These are phyloP conservation scores for Phaeophleospora eucalypticola DNA, from an alignment of 2,329 filamentous ascomycete genomes.

Conservation along the genomic window DNA sequence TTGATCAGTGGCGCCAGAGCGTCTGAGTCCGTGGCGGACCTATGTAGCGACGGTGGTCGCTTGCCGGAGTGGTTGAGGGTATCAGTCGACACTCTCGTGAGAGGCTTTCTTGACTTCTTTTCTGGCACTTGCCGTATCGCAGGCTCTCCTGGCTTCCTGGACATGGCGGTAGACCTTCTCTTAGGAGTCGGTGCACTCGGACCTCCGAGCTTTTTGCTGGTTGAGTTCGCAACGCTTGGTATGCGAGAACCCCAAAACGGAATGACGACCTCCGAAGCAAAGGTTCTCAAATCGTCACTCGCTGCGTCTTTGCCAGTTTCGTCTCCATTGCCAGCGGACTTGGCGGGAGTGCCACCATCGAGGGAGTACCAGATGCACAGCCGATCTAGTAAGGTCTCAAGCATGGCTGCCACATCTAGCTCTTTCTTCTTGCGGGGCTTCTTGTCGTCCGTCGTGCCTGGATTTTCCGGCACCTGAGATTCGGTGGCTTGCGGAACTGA, in stretches of 20 bases:
- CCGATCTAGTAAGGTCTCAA: constrained; percentile 72
- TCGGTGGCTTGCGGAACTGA: constrained; percentile 27
- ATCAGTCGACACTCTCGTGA: constrained; percentile 61
- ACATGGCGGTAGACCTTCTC: constrained; percentile 41
- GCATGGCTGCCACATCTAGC: constrained; percentile 60
- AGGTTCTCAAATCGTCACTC: constrained; percentile 65
- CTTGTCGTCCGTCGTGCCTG: constrained; percentile 9
- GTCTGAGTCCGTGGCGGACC: constrained; percentile 58
- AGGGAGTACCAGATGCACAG: constrained; percentile 82
- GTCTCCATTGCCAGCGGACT: constrained; percentile 17
- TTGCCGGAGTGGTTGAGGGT: constrained; percentile 50
- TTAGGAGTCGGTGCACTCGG: constrained; percentile 60
- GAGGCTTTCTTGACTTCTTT: constrained; percentile 47
- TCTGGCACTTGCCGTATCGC: constrained; percentile 33
- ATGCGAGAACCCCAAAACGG: constrained; percentile 76
- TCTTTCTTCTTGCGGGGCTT: constrained; percentile 55
- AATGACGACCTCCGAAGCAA: constrained; percentile 74
- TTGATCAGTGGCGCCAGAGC: constrained; percentile 61
- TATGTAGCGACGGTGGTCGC: constrained; percentile 60
- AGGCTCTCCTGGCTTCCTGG: constrained; percentile 40
- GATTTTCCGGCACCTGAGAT: constrained; percentile 19
- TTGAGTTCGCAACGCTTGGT: constrained; percentile 64
- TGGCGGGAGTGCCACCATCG: constrained; percentile 54
- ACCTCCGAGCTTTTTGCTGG: constrained; percentile 73
- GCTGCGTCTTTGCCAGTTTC: constrained; percentile 24